These are phyloP conservation scores for Papilionanthe hybrid DNA, from an alignment of 116 monocot species.

Conservation along the genomic window DNA sequence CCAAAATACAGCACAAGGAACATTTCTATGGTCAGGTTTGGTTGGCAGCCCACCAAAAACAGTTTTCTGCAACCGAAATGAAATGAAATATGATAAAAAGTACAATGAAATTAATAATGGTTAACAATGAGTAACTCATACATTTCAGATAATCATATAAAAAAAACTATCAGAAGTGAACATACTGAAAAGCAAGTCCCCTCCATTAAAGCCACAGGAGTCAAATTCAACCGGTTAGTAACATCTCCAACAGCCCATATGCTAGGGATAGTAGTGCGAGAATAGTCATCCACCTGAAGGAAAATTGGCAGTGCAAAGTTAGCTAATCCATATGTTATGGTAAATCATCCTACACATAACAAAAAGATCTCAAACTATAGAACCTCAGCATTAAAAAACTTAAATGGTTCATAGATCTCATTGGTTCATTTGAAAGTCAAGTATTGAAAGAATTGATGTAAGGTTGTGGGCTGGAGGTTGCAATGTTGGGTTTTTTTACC, in stretches of 20 bases:
- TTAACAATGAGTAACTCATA: background rate
- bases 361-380: background rate
- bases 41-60: slow-evolving; percentile 92
- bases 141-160: background rate
- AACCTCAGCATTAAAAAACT: background rate
- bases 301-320: slow-evolving; percentile 1
- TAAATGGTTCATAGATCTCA: background rate
- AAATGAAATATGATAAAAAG: slow-evolving; percentile 7
- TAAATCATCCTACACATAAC: background rate
- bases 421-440: too few relatives aligned
- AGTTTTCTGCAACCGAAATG: slow-evolving; percentile 70
- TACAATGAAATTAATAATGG: background rate
- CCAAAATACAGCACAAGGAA: slow-evolving; percentile 94
- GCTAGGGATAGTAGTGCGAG: slow-evolving; percentile 66
- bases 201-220: slow-evolving; percentile 98
- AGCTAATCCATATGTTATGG: slow-evolving; percentile 3
- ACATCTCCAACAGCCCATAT: slow-evolving; percentile 99
- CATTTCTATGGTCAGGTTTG: slow-evolving; percentile 73
- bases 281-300: slow-evolving; percentile 94
- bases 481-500: background rate
- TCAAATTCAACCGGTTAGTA: slow-evolving; percentile 97
- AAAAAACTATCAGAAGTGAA: background rate
- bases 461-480: background rate
- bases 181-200: slow-evolving; percentile 93
- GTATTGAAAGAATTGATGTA: background rate